A percentile compares a stretch with the other conserved stretches of the same genome.
Conservation (phyloP, 2,329 filamentous ascomycete species). For the Pestalotiopsis sp. region DNA sequence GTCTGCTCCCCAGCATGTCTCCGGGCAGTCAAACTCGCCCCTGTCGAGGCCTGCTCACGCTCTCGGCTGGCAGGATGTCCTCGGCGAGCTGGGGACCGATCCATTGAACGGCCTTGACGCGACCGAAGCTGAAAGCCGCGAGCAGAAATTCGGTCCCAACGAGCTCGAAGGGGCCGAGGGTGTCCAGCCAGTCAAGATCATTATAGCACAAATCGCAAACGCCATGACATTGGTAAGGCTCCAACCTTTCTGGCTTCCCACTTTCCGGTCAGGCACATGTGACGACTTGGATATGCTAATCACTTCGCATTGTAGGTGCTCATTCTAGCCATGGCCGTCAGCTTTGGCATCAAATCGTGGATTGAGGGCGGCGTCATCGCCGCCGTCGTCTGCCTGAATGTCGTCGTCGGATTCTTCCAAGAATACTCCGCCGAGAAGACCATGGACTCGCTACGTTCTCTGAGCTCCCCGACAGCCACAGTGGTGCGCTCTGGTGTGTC, state of each 20-base stretch:
- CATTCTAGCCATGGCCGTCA: slow-evolving; percentile 54
- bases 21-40: slow-evolving; percentile 26
- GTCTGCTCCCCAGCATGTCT: neutral
- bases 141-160: slow-evolving; percentile 59
- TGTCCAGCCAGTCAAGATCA: slow-evolving; percentile 59
- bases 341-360: slow-evolving; percentile 53
- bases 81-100: slow-evolving; percentile 55
- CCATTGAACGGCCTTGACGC: slow-evolving; percentile 57
- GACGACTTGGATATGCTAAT: neutral
- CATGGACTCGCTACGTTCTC: slow-evolving; percentile 53
- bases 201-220: slow-evolving; percentile 65
- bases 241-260: neutral
- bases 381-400: slow-evolving; percentile 39
- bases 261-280: neutral
- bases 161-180: slow-evolving; percentile 59
- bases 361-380: slow-evolving; percentile 59
- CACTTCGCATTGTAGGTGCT: slow-evolving; percentile 27
- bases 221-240: slow-evolving; percentile 62
- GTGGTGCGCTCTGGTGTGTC: slow-evolving; percentile 54
- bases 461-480: slow-evolving; percentile 52
- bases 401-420: slow-evolving; percentile 42
- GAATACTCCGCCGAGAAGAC: slow-evolving; percentile 58
- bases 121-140: slow-evolving; percentile 52
- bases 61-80: slow-evolving; percentile 48
- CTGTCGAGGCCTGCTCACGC: slow-evolving; percentile 60